Evolutionary conservation across 2,329 filamentous ascomycete species (phyloP), one percentile per base, ranked within the genome.

Genomic region (Zymoseptoria pseudotritici): DNA sequence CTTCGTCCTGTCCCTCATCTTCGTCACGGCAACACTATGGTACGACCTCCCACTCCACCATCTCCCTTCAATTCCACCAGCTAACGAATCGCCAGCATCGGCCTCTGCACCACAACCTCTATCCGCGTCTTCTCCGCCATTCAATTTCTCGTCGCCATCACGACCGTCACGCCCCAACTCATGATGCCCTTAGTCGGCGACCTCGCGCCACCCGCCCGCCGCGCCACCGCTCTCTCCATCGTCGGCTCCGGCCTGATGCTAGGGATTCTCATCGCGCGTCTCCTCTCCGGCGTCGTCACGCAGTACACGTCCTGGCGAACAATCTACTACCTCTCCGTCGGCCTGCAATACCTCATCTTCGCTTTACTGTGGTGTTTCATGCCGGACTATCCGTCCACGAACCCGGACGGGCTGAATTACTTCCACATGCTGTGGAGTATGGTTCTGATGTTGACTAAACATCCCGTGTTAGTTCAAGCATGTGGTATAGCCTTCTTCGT

Each of bases 161-260:
- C 87, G 1, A 94, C 89, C 0, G 89, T 93, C 1, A 93, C 90
- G 2, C 90, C 89, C 0, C 79, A 82, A 64, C 71, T 82, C 58
- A 90, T 94, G 88, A 84, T 94, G 17, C 90, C 90, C 0, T 78
- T 94, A 0, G 88, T 92, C 0, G 88, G 89, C 2, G 89, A 93
- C 67, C 84, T 93, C 19, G 89, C 90, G 0, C 88, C 89, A 0
- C 79, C 83, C 0, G 76, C 86, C 50, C 82, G 86, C 26, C 84
- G 88, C 11, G 88, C 88, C 0, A 83, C 85, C 24, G 84, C 87
- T 11, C 79, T 93, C 4, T 86, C 87, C 5, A 84, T 93, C 60
- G 86, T 92, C 7, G 86, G 89, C 2, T 90, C 87, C 0, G 90
- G 89, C 1, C 77, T 93, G 1, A 82, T 90, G 51, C 81, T 92